phyloP scores from a whole-genome alignment of 140 eudicot species.

The Flaveria floridana region DNA sequence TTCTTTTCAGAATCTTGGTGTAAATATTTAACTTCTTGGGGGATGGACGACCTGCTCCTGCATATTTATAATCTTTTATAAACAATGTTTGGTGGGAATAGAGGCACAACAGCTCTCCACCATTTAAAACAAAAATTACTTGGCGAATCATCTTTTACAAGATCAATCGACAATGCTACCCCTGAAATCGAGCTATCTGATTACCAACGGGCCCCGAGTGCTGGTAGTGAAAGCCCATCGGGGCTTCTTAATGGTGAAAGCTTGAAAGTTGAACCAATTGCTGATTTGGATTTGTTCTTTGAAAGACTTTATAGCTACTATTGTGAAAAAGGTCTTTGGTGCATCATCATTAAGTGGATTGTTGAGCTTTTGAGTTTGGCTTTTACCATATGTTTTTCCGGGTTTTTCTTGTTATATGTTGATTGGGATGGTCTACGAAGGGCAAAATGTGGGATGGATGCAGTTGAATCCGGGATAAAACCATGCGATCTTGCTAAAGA shows the following conservation, averaged over 20 bases:
- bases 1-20: slow-evolving; percentile 41
- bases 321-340: slow-evolving; percentile 95
- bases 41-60: slow-evolving; percentile 56
- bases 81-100: slow-evolving; percentile 82
- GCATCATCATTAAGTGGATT: slow-evolving; percentile 92
- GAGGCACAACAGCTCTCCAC: slow-evolving; percentile 52
- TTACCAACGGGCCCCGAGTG: slow-evolving; percentile 77
- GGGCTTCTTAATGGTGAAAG: slow-evolving; percentile 87
- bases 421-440: slow-evolving; percentile 94
- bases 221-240: slow-evolving; percentile 89
- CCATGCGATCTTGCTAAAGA: slow-evolving; percentile 91
- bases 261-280: slow-evolving; percentile 65
- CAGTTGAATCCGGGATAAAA: slow-evolving; percentile 84
- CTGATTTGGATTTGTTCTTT: slow-evolving; percentile 81
- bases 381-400: slow-evolving; percentile 84
- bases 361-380: slow-evolving; percentile 85
- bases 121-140: slow-evolving; percentile 61
- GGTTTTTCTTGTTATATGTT: slow-evolving; percentile 74
- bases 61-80: slow-evolving; percentile 41
- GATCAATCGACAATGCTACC: slow-evolving; percentile 47
- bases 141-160: slow-evolving; percentile 52
- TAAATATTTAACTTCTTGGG: slow-evolving; percentile 42
- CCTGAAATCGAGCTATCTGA: slow-evolving; percentile 85
- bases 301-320: slow-evolving; percentile 88
- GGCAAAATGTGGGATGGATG: slow-evolving; percentile 98